phyloP scores from a whole-genome alignment of 257 asterid genomes.

The Salvia miltiorrhiza region DNA sequence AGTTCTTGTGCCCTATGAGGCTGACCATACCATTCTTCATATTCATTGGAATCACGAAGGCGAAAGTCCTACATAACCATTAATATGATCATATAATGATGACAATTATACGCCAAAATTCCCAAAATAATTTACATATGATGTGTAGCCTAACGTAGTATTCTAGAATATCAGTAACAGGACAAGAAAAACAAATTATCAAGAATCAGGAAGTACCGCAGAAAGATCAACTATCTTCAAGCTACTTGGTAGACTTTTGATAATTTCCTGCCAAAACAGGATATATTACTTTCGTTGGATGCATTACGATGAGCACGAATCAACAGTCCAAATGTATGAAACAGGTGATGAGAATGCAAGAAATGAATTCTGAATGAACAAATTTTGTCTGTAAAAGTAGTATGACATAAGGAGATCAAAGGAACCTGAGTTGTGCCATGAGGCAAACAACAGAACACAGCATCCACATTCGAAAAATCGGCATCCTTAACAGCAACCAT shows the following conservation, averaged over 20 bases:
- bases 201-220: conserved; percentile 54
- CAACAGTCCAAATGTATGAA: neutral
- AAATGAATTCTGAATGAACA: neutral
- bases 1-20: conserved; percentile 76
- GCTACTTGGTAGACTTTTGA: conserved; percentile 69
- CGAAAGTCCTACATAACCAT: conserved; percentile 76
- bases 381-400: neutral
- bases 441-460: conserved; percentile 93
- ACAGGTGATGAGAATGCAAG: neutral
- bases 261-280: conserved; percentile 63
- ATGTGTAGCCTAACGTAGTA: neutral
- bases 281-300: neutral
- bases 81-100: neutral
- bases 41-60: conserved; percentile 67
- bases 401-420: neutral
- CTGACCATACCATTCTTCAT: conserved; percentile 95
- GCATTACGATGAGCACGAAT: neutral
- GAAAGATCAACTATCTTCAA: conserved; percentile 90
- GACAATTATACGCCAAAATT: too few species aligned
- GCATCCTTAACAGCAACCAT: conserved; percentile 90
- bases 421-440: conserved; percentile 96
- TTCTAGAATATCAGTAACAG: neutral
- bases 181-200: neutral
- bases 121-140: neutral
- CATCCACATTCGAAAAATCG: conserved; percentile 79